Percentiles rank a stretch among this genome's conserved stretches.
Evolutionary conservation across 2,329 filamentous ascomycete species (phyloP).

Genomic region (Arthrobotrys sinensis): DNA sequence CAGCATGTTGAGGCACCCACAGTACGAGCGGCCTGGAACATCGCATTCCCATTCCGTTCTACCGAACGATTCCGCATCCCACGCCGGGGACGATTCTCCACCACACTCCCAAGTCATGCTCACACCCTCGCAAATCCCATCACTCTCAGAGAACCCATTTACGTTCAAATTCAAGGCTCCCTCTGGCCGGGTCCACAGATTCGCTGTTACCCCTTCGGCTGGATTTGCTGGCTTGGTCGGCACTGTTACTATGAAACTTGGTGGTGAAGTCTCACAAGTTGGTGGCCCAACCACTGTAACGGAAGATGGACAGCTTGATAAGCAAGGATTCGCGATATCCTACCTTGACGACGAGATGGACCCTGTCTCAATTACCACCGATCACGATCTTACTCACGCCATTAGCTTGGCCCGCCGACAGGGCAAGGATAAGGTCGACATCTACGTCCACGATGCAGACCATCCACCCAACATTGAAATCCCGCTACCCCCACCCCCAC

Average conservation of each 20-base stretch:
- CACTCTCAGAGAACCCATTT: slow-evolving; percentile 78
- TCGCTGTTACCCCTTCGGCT: slow-evolving; percentile 85
- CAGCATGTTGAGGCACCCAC: slow-evolving; percentile 45
- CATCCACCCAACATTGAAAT: slow-evolving; percentile 83
- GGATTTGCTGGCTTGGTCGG: slow-evolving; percentile 85
- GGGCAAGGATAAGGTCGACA: slow-evolving; percentile 90
- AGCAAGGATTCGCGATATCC: slow-evolving; percentile 88
- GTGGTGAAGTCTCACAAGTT: slow-evolving; percentile 83
- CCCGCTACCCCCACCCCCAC: slow-evolving; percentile 72
- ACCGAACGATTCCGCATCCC: slow-evolving; percentile 94
- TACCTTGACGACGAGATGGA: slow-evolving; percentile 98
- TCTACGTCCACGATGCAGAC: slow-evolving; percentile 94
- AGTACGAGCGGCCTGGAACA: slow-evolving; percentile 57
- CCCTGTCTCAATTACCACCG: slow-evolving; percentile 95
- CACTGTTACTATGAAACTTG: slow-evolving; percentile 86
- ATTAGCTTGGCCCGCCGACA: slow-evolving; percentile 84
- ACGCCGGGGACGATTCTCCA: slow-evolving; percentile 85
- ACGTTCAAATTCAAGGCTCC: slow-evolving; percentile 99
- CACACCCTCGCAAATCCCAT: slow-evolving; percentile 68
- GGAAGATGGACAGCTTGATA: slow-evolving; percentile 82
- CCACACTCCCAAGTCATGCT: slow-evolving; percentile 72
- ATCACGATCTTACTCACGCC: slow-evolving; percentile 91
- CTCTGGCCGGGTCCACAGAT: slow-evolving; percentile 90
- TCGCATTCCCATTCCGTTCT: slow-evolving; percentile 81
- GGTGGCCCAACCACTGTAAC: slow-evolving; percentile 81